phyloP scores from a whole-genome alignment of 768 basidiomycete genomes.

The Stropharia rugosoannulata region DNA sequence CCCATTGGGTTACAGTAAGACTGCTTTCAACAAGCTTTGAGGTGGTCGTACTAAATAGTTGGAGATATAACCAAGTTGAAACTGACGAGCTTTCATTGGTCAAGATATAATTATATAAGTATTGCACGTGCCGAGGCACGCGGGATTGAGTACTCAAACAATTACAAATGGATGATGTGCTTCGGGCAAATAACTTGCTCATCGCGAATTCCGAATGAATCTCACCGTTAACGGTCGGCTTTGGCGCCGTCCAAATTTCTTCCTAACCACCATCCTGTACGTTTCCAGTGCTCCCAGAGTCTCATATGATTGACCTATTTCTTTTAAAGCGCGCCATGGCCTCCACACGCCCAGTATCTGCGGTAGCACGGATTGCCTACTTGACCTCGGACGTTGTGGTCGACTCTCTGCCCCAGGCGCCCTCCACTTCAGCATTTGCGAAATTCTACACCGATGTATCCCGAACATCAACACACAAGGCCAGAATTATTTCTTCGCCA shows the following conservation, averaged over 20 bases:
- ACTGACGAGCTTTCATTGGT: too few relatives aligned
- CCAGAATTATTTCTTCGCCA: conserved; percentile 51
- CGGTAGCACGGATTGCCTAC: conserved; percentile 63
- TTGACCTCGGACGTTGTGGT: conserved; percentile 67
- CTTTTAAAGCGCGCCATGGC: conserved; percentile 17
- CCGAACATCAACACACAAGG: conserved; percentile 33
- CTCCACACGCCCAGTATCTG: conserved; percentile 36
- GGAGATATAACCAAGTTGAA: too few relatives aligned
- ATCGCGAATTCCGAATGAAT: conserved; percentile 21
- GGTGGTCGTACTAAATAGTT: too few relatives aligned
- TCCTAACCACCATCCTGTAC: conserved; percentile 12
- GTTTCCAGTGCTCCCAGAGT: conserved; percentile 6
- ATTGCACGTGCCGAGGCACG: too few relatives aligned
- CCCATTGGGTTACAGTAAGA: too few relatives aligned
- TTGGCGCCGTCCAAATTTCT: conserved; percentile 7
- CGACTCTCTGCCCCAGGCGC: conserved; percentile 47
- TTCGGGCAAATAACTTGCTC: conserved; percentile 32
- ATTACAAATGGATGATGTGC: conserved; percentile 40
- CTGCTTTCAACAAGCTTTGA: too few relatives aligned
- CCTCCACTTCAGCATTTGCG: conserved; percentile 41
- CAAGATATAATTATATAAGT: too few relatives aligned
- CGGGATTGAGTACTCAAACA: conserved; percentile 22
- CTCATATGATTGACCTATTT: conserved; percentile 1
- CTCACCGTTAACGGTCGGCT: conserved; percentile 5
- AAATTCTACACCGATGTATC: conserved; percentile 35